Evolutionary conservation across 2,329 filamentous ascomycete genomes (phyloP), one percentile per base, ranked within the genome.

Genomic region (Cladosporium phlei): DNA sequence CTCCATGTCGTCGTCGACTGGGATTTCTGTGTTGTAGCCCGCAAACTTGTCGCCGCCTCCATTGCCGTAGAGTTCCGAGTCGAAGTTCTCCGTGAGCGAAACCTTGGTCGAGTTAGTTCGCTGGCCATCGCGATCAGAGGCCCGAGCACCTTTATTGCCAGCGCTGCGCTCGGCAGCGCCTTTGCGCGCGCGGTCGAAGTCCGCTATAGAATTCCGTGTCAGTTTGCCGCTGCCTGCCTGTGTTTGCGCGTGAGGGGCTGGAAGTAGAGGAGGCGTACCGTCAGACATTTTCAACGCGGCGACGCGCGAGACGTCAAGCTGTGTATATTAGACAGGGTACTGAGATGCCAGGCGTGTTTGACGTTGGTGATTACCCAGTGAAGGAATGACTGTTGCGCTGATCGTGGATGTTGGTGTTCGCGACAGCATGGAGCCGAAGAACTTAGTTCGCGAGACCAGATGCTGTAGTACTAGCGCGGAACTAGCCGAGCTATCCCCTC

Each of bases 81-180:
- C 93, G 71, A 90, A 90, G 65, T 79, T 80, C 58, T 96, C 90
- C 65, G 82, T 94, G 64, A 97, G 78, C 67, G 87, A 95, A 69
- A 86, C 87, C 79, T 95, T 96, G 68, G 84, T 90, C 64, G 76
- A 76, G 76, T 93, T 85, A 75, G 79, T 81, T 49, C 58, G 87
- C 74, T 95, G 89, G 73, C 73, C 83, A 62, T 83, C 80, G 55
- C 80, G 75, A 72, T 93, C 87, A 69, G 87, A 85, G 68, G 82
- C 79, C 74, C 81, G 85, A 67, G 83, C 85, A 71, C 85, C 83
- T 75, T 90, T 90, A 75, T 88, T 93, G 57, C 67, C 77, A 60
- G 85, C 79, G 70, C 95, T 95, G 67, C 90, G 88, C 85, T 95
- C 89, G 69, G 86, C 84, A 76, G 95, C 89, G 66, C 91, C 84